Base-by-base conservation (phyloP, 306 rosid species). In the Gleditsia sinensis region DNA sequence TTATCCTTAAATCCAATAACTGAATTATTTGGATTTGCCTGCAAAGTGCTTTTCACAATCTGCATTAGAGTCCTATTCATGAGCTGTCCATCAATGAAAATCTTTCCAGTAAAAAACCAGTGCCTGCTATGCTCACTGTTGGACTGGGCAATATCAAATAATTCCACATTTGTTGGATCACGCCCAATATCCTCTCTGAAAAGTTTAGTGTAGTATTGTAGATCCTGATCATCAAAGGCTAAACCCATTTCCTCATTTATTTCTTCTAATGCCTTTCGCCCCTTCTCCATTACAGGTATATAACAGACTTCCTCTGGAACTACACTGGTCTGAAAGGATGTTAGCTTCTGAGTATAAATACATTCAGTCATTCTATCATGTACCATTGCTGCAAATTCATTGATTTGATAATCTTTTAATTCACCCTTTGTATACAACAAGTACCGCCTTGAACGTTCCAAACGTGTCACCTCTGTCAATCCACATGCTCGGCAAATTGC, bases 351-450 rank as follows among this genome's bases (percentile, higher is more conserved):
- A 8, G 77, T 50, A 53, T 88, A 93, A 39, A 88, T 85, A 74
- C 93, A 93, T 82, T 93, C 98, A 21, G 98, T 90, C 98, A 92
- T 92, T 70, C 90, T 85, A 77, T 90, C 98, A 77, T 93, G 96
- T 73, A 93, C 83, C 90, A 87, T 78, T 16, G 89, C 79, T 33
- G 93, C 84, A 86, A 92, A 88, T 69, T 87, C 94, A 75, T 68
- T 73, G 64, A 92, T 87, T 43, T 90, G 90, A 58, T 71, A 9
- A 36, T 84, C 90, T 57, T 80, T 84, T 30, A 90, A 80, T 12
- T 77, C 82, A 17, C 85, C 81, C 28, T 79, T 57, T 21, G 85
- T 80, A 25, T 77, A 84, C 83, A 93, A 65, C 82, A 87, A 84
- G 76, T 93, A 93, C 83, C 96, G 87, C 89, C 98, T 83, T 0